A percentile compares a stretch with the other conserved stretches of the same genome.
Conservation (phyloP, 306 rosid genomes). For the Dalbergia cultrata region DNA sequence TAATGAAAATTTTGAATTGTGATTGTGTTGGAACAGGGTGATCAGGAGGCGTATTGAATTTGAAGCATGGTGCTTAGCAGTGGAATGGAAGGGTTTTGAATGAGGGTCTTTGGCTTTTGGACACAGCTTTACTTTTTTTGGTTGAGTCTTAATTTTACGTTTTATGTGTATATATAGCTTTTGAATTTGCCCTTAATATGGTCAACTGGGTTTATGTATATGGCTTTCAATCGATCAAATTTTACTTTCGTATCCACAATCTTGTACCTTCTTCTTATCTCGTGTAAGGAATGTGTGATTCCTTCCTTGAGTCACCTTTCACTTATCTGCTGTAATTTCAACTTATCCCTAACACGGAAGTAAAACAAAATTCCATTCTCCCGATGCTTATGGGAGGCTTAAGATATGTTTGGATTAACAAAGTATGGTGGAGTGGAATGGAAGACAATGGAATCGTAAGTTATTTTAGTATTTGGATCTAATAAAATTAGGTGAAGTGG, state of each 20-base stretch:
- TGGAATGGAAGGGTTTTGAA: not conserved
- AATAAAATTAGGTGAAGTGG: no score
- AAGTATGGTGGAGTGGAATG: no score
- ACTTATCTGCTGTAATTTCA: not conserved
- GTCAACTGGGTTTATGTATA: no score
- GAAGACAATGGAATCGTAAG: no score
- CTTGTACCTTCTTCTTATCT: not conserved
- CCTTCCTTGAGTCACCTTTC: constrained; percentile 5
- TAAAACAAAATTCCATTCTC: constrained; percentile 31
- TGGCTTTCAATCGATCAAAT: no score
- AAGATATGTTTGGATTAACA: no score
- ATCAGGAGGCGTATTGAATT: constrained; percentile 60
- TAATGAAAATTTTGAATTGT: not conserved
- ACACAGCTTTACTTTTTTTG: not conserved
- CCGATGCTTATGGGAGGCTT: not conserved
- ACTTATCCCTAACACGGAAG: constrained; percentile 1
- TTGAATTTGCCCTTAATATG: not conserved
- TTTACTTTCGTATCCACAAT: not conserved
- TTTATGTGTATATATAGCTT: constrained; percentile 6
- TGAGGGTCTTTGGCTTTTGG: not conserved
- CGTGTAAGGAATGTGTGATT: not conserved
- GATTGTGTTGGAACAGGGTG: constrained; percentile 47
- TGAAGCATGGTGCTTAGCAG: not conserved
- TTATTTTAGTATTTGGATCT: no score
- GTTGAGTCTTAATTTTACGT: not conserved